Percentiles rank a stretch among this genome's conserved stretches.
phyloP scores from a whole-genome alignment of 2,329 filamentous ascomycete species.

The Neonectria ditissima region DNA sequence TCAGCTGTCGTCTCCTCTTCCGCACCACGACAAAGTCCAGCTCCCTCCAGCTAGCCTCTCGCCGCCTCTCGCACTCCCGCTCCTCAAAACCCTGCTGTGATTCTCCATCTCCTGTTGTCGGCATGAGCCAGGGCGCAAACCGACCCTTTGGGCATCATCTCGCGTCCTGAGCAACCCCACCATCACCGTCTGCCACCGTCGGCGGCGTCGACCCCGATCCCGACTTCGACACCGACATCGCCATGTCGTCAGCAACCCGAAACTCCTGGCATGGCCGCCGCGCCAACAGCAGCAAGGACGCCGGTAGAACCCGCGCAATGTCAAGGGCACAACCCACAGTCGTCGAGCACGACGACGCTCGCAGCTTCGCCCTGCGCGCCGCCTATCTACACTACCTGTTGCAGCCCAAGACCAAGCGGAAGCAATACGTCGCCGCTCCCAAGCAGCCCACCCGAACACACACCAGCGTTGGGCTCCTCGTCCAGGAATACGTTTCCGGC shows the following conservation, averaged over 20 bases:
- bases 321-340: conserved; percentile 61
- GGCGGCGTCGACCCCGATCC: conserved; percentile 21
- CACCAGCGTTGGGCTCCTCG: conserved; percentile 84
- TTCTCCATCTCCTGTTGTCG: conserved; percentile 30
- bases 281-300: conserved; percentile 57
- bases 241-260: conserved; percentile 66
- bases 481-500: conserved; percentile 82
- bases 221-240: conserved; percentile 32
- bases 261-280: conserved; percentile 61
- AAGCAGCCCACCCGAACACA: conserved; percentile 72
- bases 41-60: conserved; percentile 13
- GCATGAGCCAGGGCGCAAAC: conserved; percentile 48
- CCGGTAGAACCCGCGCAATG: conserved; percentile 55
- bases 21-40: conserved; percentile 2
- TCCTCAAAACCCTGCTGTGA: conserved; percentile 14
- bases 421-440: conserved; percentile 81
- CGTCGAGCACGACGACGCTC: conserved; percentile 82
- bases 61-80: conserved; percentile 23
- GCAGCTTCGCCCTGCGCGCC: conserved; percentile 88
- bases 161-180: conserved; percentile 44
- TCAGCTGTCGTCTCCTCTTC: conserved; percentile 10
- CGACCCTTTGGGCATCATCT: conserved; percentile 46
- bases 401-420: conserved; percentile 88
- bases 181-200: conserved; percentile 15
- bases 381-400: conserved; percentile 94